Evolutionary conservation across 352 stramenopile species (phyloP).

Genomic region (Globisporangium cederbergense): DNA sequence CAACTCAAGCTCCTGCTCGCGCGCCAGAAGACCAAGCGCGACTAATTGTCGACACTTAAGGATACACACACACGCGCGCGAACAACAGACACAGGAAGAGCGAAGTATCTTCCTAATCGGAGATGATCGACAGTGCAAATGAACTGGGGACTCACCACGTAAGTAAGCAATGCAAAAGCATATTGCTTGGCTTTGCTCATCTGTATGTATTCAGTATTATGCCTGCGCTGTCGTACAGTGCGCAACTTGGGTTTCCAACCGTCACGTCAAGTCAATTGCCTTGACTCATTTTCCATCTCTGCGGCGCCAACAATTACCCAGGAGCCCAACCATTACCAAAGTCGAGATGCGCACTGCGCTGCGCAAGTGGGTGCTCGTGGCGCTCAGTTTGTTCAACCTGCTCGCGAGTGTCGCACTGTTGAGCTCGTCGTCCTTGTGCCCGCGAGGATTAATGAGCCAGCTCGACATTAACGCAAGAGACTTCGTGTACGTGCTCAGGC

Average conservation of each 20-base stretch:
- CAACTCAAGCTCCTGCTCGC: slow-evolving; percentile 44
- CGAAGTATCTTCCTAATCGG: background rate
- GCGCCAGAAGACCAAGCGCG: slow-evolving; percentile 45
- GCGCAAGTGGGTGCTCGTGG: background rate
- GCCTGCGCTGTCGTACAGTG: background rate
- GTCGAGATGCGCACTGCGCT: background rate
- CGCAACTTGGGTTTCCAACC: background rate
- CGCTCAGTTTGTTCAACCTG: background rate
- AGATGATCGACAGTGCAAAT: background rate
- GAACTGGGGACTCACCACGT: background rate
- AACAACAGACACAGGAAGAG: background rate
- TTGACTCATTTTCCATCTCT: background rate
- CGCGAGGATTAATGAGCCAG: background rate
- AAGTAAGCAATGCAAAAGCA: background rate
- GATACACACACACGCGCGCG: background rate
- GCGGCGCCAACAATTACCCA: background rate
- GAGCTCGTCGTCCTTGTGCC: background rate
- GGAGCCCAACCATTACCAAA: background rate
- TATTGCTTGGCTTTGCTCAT: background rate
- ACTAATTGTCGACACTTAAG: slow-evolving; percentile 17
- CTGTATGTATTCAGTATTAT: background rate
- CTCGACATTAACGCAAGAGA: background rate
- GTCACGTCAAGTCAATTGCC: background rate
- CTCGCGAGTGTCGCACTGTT: background rate
- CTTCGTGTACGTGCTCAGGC: background rate